phyloP scores from a whole-genome alignment of 2,329 filamentous ascomycete genomes.

The Grosmannia serpens region DNA sequence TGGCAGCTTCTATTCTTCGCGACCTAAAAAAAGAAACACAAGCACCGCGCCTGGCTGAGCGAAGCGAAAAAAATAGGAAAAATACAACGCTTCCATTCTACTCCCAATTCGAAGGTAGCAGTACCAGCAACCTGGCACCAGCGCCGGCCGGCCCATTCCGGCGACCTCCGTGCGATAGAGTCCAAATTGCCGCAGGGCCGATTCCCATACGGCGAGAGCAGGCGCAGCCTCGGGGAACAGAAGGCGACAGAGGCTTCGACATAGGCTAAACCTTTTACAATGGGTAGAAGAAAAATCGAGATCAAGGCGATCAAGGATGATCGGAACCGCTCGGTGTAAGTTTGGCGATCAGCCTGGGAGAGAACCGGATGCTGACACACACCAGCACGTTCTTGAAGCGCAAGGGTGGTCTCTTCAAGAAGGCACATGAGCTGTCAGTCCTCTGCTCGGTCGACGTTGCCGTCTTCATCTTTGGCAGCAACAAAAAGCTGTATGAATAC shows the following conservation, averaged over 20 bases:
- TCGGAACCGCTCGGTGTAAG: conserved; percentile 93
- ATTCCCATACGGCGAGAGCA: too few species aligned
- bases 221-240: too few species aligned
- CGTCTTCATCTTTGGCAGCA: conserved; percentile 96
- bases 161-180: not conserved
- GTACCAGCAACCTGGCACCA: not conserved
- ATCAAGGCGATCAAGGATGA: conserved; percentile 99
- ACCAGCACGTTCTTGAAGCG: conserved; percentile 90
- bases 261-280: conserved; percentile 30
- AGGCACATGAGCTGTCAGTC: conserved; percentile 95
- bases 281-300: conserved; percentile 99
- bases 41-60: conserved; percentile 1
- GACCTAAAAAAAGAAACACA: conserved; percentile 14
- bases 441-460: conserved; percentile 97
- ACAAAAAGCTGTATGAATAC: conserved; percentile 98
- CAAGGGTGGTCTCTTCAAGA: conserved; percentile 98
- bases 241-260: too few species aligned
- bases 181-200: not conserved
- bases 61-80: not conserved
- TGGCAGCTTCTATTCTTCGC: conserved; percentile 2
- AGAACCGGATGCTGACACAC: not conserved
- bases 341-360: not conserved
- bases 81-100: conserved; percentile 1
- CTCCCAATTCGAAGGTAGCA: not conserved
- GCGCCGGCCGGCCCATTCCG: not conserved